Conservation (phyloP, 1,139 yeast genomes). For the Taphrina pruni region DNA sequence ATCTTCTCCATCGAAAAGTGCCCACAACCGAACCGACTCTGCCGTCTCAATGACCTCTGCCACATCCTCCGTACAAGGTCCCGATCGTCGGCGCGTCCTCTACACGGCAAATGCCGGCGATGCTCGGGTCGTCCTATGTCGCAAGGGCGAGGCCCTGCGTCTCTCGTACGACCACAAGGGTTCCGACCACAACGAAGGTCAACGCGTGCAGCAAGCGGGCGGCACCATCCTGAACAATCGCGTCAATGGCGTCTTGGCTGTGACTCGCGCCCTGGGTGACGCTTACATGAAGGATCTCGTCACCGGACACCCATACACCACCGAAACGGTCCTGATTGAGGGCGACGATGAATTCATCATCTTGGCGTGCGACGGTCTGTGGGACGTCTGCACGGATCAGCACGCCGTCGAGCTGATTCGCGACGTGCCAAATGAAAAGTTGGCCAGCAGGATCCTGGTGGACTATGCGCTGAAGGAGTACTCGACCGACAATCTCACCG, state of each 20-base stretch:
- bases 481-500: constrained; percentile 91
- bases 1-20: not conserved
- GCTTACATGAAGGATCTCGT: constrained; percentile 87
- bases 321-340: constrained; percentile 73
- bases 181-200: constrained; percentile 75
- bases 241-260: constrained; percentile 95
- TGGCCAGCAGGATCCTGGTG: constrained; percentile 73
- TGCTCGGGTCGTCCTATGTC: constrained; percentile 73
- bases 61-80: constrained; percentile 8
- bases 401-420: constrained; percentile 76
- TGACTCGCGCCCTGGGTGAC: constrained; percentile 94
- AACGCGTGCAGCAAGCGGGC: constrained; percentile 76
- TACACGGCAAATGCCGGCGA: constrained; percentile 98
- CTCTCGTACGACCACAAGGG: constrained; percentile 95
- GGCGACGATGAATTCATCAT: constrained; percentile 73
- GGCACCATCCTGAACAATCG: constrained; percentile 89
- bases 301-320: constrained; percentile 89
- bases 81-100: constrained; percentile 60
- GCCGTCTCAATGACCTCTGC: constrained; percentile 11
- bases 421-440: constrained; percentile 62
- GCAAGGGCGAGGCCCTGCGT: constrained; percentile 75
- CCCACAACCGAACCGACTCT: constrained; percentile 9
- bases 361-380: constrained; percentile 90
- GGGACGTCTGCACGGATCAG: constrained; percentile 89
- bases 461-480: constrained; percentile 77